These are phyloP conservation scores for Acrodontium crateriforme DNA, from an alignment of 2,329 filamentous ascomycete species.

Conservation along the genomic window DNA sequence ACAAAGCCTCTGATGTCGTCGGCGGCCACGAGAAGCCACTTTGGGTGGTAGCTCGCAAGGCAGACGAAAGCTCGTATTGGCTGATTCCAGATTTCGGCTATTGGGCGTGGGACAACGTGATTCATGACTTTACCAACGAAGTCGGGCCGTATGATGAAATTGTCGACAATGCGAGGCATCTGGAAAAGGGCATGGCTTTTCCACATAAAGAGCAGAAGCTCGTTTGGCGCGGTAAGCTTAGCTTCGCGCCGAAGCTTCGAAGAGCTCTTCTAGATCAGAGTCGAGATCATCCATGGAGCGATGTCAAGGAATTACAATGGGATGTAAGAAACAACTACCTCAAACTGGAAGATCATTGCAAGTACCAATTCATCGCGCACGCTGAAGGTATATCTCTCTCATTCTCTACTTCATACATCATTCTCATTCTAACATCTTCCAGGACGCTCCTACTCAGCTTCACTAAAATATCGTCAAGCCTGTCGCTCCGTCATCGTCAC, in stretches of 20 bases:
- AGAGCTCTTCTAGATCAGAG: conserved; percentile 18
- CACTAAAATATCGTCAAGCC: conserved; percentile 18
- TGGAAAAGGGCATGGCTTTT: conserved; percentile 10
- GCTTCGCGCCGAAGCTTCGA: conserved; percentile 15
- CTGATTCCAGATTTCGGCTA: conserved; percentile 40
- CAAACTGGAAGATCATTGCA: conserved; percentile 15
- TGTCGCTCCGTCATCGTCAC: conserved; percentile 16
- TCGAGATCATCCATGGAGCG: conserved; percentile 22
- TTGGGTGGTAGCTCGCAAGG: conserved; percentile 10
- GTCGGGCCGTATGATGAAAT: conserved; percentile 6
- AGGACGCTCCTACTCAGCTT: conserved; percentile 15
- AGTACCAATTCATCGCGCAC: conserved; percentile 15
- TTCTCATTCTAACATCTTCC: no score
- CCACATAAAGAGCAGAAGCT: conserved; percentile 15
- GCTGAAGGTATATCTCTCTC: no score
- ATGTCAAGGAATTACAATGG: conserved; percentile 20
- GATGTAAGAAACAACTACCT: conserved; percentile 10
- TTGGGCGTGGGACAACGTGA: conserved; percentile 20
- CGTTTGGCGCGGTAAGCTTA: conserved; percentile 19
- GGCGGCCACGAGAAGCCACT: conserved; percentile 5
- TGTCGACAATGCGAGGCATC: conserved; percentile 7
- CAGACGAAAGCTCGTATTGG: conserved; percentile 26
- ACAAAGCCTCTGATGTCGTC: conserved; percentile 19
- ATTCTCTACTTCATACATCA: no score
- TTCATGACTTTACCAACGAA: conserved; percentile 8